Evolutionary conservation across 139 green algal genomes (phyloP), one percentile per base, ranked within the genome.

Genomic region (Micromonas commoda): DNA sequence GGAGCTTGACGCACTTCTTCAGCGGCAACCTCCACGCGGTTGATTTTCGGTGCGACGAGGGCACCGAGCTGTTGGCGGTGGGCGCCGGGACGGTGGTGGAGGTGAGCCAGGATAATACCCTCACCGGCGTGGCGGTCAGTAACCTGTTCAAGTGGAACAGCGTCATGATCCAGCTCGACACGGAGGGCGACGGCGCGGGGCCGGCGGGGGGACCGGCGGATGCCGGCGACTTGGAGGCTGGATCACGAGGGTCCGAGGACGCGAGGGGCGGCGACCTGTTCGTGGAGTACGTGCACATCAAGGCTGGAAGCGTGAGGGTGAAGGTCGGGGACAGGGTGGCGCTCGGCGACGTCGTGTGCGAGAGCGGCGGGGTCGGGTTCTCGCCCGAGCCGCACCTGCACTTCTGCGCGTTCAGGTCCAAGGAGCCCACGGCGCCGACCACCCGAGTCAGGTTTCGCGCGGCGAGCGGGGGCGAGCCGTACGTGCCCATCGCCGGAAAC

Each of bases 251-350:
- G 28, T 65, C 54, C n/a, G 28, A 61, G 23, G 35, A 63, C 38
- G 68, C n/a, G 19, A 6, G 32, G 4, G 51, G 24, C 33, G 71
- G 51, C 52, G 21, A 23, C 29, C 65, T 79, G 24, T 66, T 70
- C 64, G 26, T 64, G 1, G 76, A 80, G 38, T 80, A 80, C 64
- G 76, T 80, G 6, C 76, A 80, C 63, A 74, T 80, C 61, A n/a
- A 52, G 24, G 64, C 64, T 6, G 32, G 33, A 35, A 68, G 34
- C n/a, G 64, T 39, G 38, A 2, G 35, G 23, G 76, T 80, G 3
- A 33, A 60, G 32, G 64, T 67, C 2, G 76, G 76, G 26, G 64
- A 80, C 2, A n/a, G 64, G 6, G 76, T 80, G 37, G 1, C 3
- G 21, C 28, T 20, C 31, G 76, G 76, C 3, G 34, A 80, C 16